These are phyloP conservation scores for Acrocalymma vagum DNA, from an alignment of 2,329 filamentous ascomycete genomes.

Conservation along the genomic window DNA sequence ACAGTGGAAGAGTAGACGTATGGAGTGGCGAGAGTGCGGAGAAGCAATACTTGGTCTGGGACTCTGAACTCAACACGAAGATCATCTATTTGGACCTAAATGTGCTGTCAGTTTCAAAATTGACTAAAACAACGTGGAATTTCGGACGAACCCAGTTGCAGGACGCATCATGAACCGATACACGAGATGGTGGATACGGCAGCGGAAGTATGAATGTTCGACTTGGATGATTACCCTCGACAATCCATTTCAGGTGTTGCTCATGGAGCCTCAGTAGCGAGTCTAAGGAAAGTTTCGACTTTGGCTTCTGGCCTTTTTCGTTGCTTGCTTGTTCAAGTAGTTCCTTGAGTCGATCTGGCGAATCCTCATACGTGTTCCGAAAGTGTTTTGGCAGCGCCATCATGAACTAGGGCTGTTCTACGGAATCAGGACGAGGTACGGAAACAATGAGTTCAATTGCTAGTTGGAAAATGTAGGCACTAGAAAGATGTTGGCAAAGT, in stretches of 20 bases:
- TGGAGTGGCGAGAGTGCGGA: slow-evolving; percentile 25
- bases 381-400: slow-evolving; percentile 15
- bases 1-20: slow-evolving; percentile 31
- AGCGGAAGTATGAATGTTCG: slow-evolving; percentile 25
- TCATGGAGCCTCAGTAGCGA: slow-evolving; percentile 22
- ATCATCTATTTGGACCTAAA: slow-evolving; percentile 18
- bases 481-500: background rate
- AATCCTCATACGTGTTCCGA: slow-evolving; percentile 29
- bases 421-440: background rate
- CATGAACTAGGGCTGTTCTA: background rate
- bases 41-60: slow-evolving; percentile 11
- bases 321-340: slow-evolving; percentile 14
- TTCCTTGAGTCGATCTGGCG: slow-evolving; percentile 23
- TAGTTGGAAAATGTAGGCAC: background rate
- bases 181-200: slow-evolving; percentile 27
- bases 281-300: slow-evolving; percentile 13
- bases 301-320: slow-evolving; percentile 7
- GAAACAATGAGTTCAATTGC: background rate
- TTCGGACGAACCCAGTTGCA: slow-evolving; percentile 3
- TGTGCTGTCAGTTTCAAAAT: background rate
- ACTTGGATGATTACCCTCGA: slow-evolving; percentile 20
- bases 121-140: background rate
- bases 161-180: slow-evolving; percentile 7
- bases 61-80: slow-evolving; percentile 14
- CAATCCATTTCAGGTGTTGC: slow-evolving; percentile 19